Base-by-base conservation (phyloP, 345 rosid genomes). In the Durio zibethinus region DNA sequence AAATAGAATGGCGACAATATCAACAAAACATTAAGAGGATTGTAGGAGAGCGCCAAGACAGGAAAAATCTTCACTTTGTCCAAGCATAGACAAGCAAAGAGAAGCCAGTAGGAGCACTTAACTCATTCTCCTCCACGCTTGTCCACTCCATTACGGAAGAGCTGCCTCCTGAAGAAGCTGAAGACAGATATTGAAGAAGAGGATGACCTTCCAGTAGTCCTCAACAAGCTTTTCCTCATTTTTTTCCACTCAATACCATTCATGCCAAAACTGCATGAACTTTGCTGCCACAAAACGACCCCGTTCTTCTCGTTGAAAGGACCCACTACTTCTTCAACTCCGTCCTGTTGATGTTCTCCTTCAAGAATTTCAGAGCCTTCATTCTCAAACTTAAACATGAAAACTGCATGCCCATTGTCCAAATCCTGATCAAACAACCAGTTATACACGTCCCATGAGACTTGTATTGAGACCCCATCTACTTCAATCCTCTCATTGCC, bases 111-210 rank as follows among this genome's bases (percentile, higher is more conserved):
- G 92, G 92, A 33, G 86, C 84, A 31, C 85, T 77, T 20, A 86
- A 54, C 35, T 93, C 94, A 5, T 73, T 74, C 77, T 91, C 98
- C 85, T 90, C 94, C 29, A 80, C 56, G 77, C 93, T 96, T 3
- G 97, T 97, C 99, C 98, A 96, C 72, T 93, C 99, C 94, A 91
- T 86, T 6, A 96, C 94, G 15, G 99, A 92, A 0, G 94, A 92
- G 69, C 97, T 85, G 65, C 95, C 83, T 1, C 86, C 94, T 0
- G 98, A 96, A 0, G 98, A 92, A 67, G 90, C 95, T 0, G 98
- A 93, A 5, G 99, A 92, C 89, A 90, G 96, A 88, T 16, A 92
- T 84, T n/a, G 98, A 92, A 3, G 97, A 91, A 0, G 94, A 85
- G 4, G 92, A 92, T 18, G 92, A 93, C 54, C 97, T 92, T 74